Evolutionary conservation across 1,284 basidiomycete species (phyloP).

Genomic region (Omphalotus olearius): DNA sequence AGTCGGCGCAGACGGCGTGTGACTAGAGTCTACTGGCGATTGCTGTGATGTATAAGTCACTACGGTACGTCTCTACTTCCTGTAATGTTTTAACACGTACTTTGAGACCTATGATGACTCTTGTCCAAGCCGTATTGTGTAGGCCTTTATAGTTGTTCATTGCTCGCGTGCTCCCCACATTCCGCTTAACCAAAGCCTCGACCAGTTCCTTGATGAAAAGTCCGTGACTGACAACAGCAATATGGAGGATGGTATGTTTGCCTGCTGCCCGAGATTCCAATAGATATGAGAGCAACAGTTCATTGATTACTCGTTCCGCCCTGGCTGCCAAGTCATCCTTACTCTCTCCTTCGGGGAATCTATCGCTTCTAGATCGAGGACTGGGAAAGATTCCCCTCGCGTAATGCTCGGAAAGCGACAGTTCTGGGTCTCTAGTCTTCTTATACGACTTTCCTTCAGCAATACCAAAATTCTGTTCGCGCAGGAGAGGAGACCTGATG

Average conservation of each 20-base stretch:
- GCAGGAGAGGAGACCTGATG: constrained; percentile 44
- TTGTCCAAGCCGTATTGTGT: constrained; percentile 70
- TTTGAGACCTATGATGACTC: constrained; percentile 45
- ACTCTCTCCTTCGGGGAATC: constrained; percentile 73
- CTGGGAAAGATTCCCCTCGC: constrained; percentile 49
- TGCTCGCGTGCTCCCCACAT: constrained; percentile 15
- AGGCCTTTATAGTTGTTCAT: constrained; percentile 46
- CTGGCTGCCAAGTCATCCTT: constrained; percentile 59
- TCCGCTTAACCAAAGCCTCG: constrained; percentile 38
- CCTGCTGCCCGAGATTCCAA: constrained; percentile 31
- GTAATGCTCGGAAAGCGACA: constrained; percentile 48
- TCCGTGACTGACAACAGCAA: constrained; percentile 81
- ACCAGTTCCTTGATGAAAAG: constrained; percentile 70
- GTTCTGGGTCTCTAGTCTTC: constrained; percentile 23
- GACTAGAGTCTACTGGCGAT: background rate
- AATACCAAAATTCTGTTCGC: constrained; percentile 70
- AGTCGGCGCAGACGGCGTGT: constrained; percentile 6
- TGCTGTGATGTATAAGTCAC: background rate
- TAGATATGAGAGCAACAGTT: constrained; percentile 61
- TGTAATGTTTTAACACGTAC: constrained; percentile 27
- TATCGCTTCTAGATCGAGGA: constrained; percentile 43
- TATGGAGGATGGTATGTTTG: constrained; percentile 34
- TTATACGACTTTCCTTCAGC: constrained; percentile 66
- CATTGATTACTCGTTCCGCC: constrained; percentile 53
- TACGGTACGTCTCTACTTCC: background rate